A percentile compares a stretch with the other conserved stretches of the same genome.
phyloP scores from a whole-genome alignment of 805 yeast genomes.

The Middelhovenomyces tepae region DNA sequence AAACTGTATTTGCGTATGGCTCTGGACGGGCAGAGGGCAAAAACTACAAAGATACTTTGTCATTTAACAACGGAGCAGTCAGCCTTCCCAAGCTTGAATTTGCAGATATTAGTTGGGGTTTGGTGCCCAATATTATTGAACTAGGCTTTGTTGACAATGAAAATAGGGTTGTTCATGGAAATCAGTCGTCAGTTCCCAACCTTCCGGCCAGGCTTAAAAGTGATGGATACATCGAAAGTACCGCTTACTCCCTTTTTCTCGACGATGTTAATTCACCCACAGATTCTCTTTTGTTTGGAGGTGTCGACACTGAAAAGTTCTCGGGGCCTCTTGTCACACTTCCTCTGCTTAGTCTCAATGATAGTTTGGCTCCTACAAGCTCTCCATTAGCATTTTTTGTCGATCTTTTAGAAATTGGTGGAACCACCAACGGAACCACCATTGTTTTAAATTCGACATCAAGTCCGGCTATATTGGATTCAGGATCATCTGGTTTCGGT shows the following conservation, averaged over 20 bases:
- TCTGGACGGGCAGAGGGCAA: slow-evolving; percentile 36
- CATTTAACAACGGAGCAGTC: slow-evolving; percentile 42
- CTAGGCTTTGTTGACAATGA: slow-evolving; percentile 11
- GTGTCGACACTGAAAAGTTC: slow-evolving; percentile 55
- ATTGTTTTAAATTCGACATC: too few relatives aligned
- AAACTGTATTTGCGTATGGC: slow-evolving; percentile 22
- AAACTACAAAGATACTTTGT: slow-evolving; percentile 55
- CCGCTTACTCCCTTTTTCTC: slow-evolving; percentile 43
- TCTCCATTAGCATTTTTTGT: too few relatives aligned
- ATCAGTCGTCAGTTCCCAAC: slow-evolving; percentile 33
- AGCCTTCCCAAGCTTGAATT: slow-evolving; percentile 1
- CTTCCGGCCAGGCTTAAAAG: slow-evolving; percentile 28
- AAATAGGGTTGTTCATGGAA: slow-evolving; percentile 12
- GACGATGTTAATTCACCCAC: slow-evolving; percentile 27
- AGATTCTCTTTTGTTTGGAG: slow-evolving; percentile 60
- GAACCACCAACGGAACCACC: too few relatives aligned
- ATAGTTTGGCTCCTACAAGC: too few relatives aligned
- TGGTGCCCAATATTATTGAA: slow-evolving; percentile 45
- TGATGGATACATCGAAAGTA: slow-evolving; percentile 34
- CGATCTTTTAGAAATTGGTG: too few relatives aligned
- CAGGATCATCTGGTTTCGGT: too few relatives aligned
- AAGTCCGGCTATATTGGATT: slow-evolving; percentile 13
- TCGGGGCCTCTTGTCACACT: slow-evolving; percentile 31
- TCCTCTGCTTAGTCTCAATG: too few relatives aligned
- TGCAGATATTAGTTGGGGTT: slow-evolving; percentile 55